These are phyloP conservation scores for Coffea canephora DNA, from an alignment of 257 asterid genomes.

Conservation along the genomic window DNA sequence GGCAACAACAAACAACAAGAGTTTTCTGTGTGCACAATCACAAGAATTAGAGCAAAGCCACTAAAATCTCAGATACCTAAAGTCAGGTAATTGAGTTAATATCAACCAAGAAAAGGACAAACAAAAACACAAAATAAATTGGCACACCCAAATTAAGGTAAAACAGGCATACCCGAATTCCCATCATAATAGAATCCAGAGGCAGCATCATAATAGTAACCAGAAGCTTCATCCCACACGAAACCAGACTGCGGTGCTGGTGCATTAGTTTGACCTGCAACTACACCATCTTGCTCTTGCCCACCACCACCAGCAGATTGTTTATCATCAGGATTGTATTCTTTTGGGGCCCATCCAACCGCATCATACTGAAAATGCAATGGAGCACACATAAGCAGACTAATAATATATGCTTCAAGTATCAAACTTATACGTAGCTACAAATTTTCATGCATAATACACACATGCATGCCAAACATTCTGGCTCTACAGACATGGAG, in stretches of 20 bases:
- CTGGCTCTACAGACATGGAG: background rate
- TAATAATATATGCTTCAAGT: background rate
- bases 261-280: constrained; percentile 44
- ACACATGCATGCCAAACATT: background rate
- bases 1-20: background rate
- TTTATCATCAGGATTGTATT: constrained; percentile 85
- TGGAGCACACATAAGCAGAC: constrained; percentile 18
- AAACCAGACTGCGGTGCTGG: constrained; percentile 89
- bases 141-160: constrained; percentile 7
- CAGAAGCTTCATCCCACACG: constrained; percentile 99
- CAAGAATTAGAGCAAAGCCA: background rate
- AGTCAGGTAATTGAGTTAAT: background rate
- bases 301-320: constrained; percentile 47
- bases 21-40: background rate
- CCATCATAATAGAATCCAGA: constrained; percentile 99
- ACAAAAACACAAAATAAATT: background rate
- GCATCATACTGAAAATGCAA: constrained; percentile 71
- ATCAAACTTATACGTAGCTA: background rate
- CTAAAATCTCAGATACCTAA: background rate
- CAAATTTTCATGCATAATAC: background rate
- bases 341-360: constrained; percentile 98
- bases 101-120: background rate
- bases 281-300: constrained; percentile 58
- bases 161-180: constrained; percentile 59
- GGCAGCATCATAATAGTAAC: constrained; percentile 92